Base-by-base conservation (phyloP, 495 filamentous ascomycete species). In the Penicillium coffeae region DNA sequence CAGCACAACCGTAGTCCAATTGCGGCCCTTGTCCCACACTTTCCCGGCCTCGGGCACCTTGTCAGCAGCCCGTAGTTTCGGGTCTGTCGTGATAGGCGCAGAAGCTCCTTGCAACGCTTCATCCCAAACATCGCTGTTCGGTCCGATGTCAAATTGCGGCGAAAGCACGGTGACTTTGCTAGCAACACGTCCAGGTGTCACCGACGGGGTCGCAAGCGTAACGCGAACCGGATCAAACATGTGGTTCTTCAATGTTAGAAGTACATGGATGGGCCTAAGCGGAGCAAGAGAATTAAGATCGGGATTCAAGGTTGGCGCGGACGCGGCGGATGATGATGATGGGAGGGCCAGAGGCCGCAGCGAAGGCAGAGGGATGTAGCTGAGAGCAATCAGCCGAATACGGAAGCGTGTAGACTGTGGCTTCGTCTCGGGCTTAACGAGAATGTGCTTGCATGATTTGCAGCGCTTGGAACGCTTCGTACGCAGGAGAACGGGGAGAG, bases 381-480 rank as follows among this genome's bases (percentile, higher is more conserved):
- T 90, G 51, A 88, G 75, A 8, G 93, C 93, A 14, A 96, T 85
- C 14, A 96, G 80, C 45, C 85, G 82, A 67, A 97, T 96, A 39
- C 88, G 80, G 77, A 89, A 96, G 34, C 90, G 85, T 9, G 88
- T 93, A 13, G 82, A 89, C 38, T 79, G 76, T 10, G 95, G 81
- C 63, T 96, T 96, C 50, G 81, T 77, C 69, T 98, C 94, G n/a
- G 90, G 92, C 63, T 93, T 93, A 42, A 86, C 86, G 60, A 98
- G 85, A 67, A 96, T 95, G 73, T 96, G 92, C 4, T 92, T 86
- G 74, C 93, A 98, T 9, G 83, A 79, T 51, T 85, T 81, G 69
- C 93, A 98, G 39, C 93, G 89, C 65, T 96, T 96, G 34, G 88
- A 86, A 36, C 90, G 87, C 63, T 95, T 96, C 0, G 90, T 95